Conservation (phyloP, 2,329 filamentous ascomycete genomes). For the Cryphonectria nitschkei region DNA sequence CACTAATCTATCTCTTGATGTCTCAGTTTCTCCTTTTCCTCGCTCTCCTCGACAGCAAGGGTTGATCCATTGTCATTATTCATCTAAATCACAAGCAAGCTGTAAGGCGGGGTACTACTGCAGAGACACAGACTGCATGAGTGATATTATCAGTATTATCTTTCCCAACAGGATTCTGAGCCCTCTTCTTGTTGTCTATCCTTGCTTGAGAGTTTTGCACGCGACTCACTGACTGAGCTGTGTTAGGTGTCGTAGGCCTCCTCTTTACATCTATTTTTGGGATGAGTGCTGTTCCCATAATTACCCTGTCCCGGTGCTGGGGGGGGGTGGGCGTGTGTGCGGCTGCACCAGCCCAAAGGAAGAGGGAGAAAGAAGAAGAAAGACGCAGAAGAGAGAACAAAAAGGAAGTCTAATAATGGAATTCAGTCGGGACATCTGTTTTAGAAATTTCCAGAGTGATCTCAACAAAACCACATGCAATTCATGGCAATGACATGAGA, state of each 20-base stretch:
- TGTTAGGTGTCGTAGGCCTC: background rate
- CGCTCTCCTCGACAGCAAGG: background rate
- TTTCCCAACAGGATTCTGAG: background rate
- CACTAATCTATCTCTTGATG: background rate
- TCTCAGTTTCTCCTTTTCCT: background rate
- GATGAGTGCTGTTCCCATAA: background rate
- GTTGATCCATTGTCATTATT: background rate
- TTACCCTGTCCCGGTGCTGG: background rate
- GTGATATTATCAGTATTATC: background rate
- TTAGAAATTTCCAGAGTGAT: too few species aligned
- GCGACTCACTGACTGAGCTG: background rate
- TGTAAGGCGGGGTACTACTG: background rate
- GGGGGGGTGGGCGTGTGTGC: background rate
- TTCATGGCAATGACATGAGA: background rate
- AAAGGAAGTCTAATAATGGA: background rate
- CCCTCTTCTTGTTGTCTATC: background rate
- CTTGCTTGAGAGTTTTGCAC: background rate
- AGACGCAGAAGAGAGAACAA: background rate
- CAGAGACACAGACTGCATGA: background rate
- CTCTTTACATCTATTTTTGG: background rate
- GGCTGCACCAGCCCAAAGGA: constrained; percentile 3
- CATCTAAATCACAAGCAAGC: background rate
- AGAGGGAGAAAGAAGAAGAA: background rate
- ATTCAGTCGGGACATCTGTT: too few species aligned
- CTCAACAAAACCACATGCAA: background rate